Base-by-base conservation (phyloP, 2,329 filamentous ascomycete genomes). In the Conoideocrella luteorostrata region DNA sequence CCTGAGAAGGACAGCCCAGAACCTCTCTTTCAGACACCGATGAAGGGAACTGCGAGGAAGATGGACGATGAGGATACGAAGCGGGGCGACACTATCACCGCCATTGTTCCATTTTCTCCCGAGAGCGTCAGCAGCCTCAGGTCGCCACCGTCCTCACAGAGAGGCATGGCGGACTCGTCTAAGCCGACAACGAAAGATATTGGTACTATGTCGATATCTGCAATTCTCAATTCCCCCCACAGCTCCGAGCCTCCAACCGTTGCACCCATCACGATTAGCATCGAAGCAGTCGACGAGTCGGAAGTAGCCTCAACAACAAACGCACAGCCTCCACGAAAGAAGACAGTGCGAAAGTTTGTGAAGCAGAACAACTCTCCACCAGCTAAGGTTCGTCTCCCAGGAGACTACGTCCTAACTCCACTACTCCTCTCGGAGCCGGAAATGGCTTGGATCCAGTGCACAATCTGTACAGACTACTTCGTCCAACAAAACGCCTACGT, bases 381-480 rank as follows among this genome's bases (percentile, higher is more conserved):
- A 7, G 54, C 60, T 1, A 57, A 57, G 10, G 39, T 60, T 9
- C 82, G 86, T 24, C 67, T 70, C 0, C 84, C 84, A 0, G 85
- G 86, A 1, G 87, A 93, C 64, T 97, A 97, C 65, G 83, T 87
- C 23, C 79, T 91, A 17, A 95, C 88, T 0, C 75, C 81, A 1
- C 72, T 83, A 11, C 74, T 96, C 0, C 78, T 96, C 1, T 80
- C 82, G 0, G 83, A 89, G 49, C 81, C 84, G 1, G 71, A 68
- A 72, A 89, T 71, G 71, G 88, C 72, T 58, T 97, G 90, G 91
- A 86, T 95, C 35, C 80, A 88, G 50, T 98, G 93, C 66, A 86
- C 81, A 41, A 88, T 86, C 21, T 98, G 93, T 66, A 77, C 79
- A 39, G 75, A 76, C 1, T 80, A 83, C 47, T 98, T 97, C 59